Percentiles rank a stretch among this genome's conserved stretches.
phyloP scores from a whole-genome alignment of 768 basidiomycete genomes.

The Omphalotus guepiniiformis region DNA sequence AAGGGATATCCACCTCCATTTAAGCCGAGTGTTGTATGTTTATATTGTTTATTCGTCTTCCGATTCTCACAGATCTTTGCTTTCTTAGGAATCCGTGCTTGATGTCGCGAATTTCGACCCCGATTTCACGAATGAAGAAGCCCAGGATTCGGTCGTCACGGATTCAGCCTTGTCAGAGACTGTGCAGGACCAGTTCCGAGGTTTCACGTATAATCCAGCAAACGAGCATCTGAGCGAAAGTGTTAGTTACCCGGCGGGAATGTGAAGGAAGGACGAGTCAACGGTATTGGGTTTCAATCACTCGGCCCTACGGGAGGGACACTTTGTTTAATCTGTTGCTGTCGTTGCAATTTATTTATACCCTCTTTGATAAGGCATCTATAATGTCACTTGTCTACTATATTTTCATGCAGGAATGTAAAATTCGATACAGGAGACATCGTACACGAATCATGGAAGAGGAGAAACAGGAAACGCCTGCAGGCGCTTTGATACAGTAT shows the following conservation, averaged over 20 bases:
- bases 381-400: too few species aligned
- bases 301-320: too few species aligned
- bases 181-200: slow-evolving; percentile 93
- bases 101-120: slow-evolving; percentile 97
- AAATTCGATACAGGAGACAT: too few species aligned
- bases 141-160: slow-evolving; percentile 93
- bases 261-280: slow-evolving; percentile 23
- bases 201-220: slow-evolving; percentile 85
- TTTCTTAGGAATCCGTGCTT: slow-evolving; percentile 76
- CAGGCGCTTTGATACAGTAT: too few species aligned
- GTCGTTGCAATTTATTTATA: too few species aligned
- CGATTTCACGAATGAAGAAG: slow-evolving; percentile 94
- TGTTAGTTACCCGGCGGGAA: slow-evolving; percentile 56
- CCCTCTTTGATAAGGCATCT: too few species aligned
- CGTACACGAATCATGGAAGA: too few species aligned
- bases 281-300: too few species aligned
- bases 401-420: too few species aligned
- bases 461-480: too few species aligned
- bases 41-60: not conserved
- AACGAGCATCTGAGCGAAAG: slow-evolving; percentile 85
- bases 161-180: slow-evolving; percentile 92
- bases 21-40: slow-evolving; percentile 90
- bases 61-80: slow-evolving; percentile 6
- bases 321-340: too few species aligned
- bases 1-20: slow-evolving; percentile 98